These are phyloP conservation scores for Sungouiella thailandica DNA, from an alignment of 805 yeast genomes.

Conservation along the genomic window DNA sequence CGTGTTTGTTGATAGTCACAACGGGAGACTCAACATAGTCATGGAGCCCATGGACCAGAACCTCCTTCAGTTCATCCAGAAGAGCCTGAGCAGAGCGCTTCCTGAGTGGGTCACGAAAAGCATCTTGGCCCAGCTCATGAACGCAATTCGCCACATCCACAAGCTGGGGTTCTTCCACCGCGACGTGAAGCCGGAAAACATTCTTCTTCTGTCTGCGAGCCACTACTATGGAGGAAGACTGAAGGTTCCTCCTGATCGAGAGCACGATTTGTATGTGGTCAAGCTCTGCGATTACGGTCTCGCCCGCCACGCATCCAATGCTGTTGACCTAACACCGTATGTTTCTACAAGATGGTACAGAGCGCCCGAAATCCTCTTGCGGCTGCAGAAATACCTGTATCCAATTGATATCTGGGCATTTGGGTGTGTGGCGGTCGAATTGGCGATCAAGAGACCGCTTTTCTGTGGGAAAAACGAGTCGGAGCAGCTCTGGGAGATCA, in stretches of 20 bases:
- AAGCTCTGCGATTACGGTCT: constrained; percentile 80
- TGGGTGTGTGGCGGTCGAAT: constrained; percentile 72
- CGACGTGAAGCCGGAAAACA: constrained; percentile 92
- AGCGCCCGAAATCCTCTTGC: constrained; percentile 71
- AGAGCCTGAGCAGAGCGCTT: constrained; percentile 50
- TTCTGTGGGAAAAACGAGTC: constrained; percentile 79
- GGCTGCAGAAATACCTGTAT: constrained; percentile 56
- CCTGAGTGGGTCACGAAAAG: constrained; percentile 58
- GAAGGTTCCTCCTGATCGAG: constrained; percentile 37
- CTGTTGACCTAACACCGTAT: constrained; percentile 62
- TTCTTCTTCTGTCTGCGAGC: constrained; percentile 58
- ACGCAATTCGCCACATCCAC: constrained; percentile 83
- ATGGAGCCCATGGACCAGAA: constrained; percentile 89
- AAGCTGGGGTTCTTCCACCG: constrained; percentile 67
- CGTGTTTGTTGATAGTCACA: constrained; percentile 62
- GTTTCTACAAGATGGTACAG: constrained; percentile 86
- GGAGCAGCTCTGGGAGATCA: constrained; percentile 71
- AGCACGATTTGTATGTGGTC: constrained; percentile 48
- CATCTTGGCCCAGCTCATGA: constrained; percentile 63
- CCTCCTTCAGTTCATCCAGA: constrained; percentile 68
- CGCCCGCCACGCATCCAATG: constrained; percentile 55
- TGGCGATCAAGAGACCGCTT: constrained; percentile 67
- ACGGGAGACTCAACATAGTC: constrained; percentile 65
- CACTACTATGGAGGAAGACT: constrained; percentile 45
- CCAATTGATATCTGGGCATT: constrained; percentile 87